phyloP scores from a whole-genome alignment of 352 stramenopile genomes.

The Phytopythium litorale region DNA sequence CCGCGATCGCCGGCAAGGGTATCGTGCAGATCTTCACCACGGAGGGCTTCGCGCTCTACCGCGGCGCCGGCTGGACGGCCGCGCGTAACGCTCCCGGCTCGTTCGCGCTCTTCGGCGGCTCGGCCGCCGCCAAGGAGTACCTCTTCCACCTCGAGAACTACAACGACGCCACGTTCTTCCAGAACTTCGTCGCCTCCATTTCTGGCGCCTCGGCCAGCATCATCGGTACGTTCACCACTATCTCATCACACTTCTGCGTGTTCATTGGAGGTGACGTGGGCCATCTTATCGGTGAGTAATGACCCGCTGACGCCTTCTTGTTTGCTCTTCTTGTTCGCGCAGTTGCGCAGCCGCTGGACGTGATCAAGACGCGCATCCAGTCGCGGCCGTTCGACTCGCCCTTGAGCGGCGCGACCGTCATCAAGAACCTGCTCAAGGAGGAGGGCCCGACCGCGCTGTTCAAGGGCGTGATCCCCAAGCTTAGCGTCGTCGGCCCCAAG shows the following conservation, averaged over 20 bases:
- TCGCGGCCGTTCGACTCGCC: slow-evolving; percentile 92
- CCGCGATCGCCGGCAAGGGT: slow-evolving; percentile 88
- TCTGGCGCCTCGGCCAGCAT: slow-evolving; percentile 76
- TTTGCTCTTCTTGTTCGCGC: slow-evolving; percentile 4
- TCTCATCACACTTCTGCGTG: neutral
- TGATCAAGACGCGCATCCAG: slow-evolving; percentile 96
- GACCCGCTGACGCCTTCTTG: slow-evolving; percentile 2
- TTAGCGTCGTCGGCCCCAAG: slow-evolving; percentile 94
- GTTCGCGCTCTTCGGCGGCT: slow-evolving; percentile 95
- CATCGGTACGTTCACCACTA: slow-evolving; percentile 43
- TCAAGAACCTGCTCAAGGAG: slow-evolving; percentile 91
- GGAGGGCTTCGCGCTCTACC: slow-evolving; percentile 91
- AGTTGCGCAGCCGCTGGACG: slow-evolving; percentile 92
- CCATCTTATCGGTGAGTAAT: slow-evolving; percentile 6
- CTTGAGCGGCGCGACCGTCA: slow-evolving; percentile 87
- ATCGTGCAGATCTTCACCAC: slow-evolving; percentile 91
- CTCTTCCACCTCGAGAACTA: slow-evolving; percentile 89
- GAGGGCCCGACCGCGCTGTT: slow-evolving; percentile 92
- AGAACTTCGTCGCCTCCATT: slow-evolving; percentile 90
- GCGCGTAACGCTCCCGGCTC: slow-evolving; percentile 93
- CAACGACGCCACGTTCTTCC: slow-evolving; percentile 89
- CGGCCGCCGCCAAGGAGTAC: slow-evolving; percentile 86
- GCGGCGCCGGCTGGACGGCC: slow-evolving; percentile 88
- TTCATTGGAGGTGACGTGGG: slow-evolving; percentile 1
- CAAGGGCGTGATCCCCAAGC: slow-evolving; percentile 94